These are phyloP conservation scores for Phytophthora crassamura DNA, from an alignment of 352 stramenopile species.

Conservation along the genomic window DNA sequence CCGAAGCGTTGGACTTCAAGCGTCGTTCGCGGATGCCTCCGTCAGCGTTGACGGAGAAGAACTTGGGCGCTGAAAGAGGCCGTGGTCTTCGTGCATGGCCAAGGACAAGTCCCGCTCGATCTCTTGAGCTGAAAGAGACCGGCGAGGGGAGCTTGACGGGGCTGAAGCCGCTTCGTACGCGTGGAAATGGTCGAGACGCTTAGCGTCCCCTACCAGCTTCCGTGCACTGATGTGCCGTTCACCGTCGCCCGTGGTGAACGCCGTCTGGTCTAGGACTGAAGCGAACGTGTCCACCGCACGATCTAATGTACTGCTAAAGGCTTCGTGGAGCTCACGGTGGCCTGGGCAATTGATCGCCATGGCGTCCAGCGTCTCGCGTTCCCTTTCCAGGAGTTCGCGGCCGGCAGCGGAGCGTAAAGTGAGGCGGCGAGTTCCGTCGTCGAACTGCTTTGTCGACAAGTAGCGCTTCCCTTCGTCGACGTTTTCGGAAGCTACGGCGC, in stretches of 20 bases:
- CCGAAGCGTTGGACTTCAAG: conserved; percentile 41
- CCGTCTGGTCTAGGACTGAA: conserved; percentile 44
- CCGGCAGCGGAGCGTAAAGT: conserved; percentile 56
- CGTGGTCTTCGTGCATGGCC: conserved; percentile 62
- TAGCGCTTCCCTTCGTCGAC: conserved; percentile 25
- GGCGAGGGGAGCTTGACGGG: not conserved
- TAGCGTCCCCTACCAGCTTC: conserved; percentile 52
- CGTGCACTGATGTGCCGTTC: conserved; percentile 37
- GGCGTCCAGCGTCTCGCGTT: conserved; percentile 22
- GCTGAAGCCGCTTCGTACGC: conserved; percentile 49
- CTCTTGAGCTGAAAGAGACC: conserved; percentile 7
- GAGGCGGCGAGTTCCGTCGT: conserved; percentile 57
- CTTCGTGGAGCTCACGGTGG: conserved; percentile 44
- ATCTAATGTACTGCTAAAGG: conserved; percentile 55
- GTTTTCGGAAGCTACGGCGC: conserved; percentile 40
- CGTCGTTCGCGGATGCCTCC: conserved; percentile 25
- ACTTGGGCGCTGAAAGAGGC: conserved; percentile 55
- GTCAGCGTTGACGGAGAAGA: conserved; percentile 45
- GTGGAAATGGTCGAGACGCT: conserved; percentile 72
- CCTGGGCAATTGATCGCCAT: conserved; percentile 43
- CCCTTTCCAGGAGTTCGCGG: conserved; percentile 34
- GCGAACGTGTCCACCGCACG: conserved; percentile 47
- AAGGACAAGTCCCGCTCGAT: conserved; percentile 49
- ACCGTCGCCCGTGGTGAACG: conserved; percentile 47
- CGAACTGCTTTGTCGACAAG: conserved; percentile 51